These are phyloP conservation scores for Clarkia xantiana DNA, from an alignment of 345 rosid genomes.

Conservation along the genomic window DNA sequence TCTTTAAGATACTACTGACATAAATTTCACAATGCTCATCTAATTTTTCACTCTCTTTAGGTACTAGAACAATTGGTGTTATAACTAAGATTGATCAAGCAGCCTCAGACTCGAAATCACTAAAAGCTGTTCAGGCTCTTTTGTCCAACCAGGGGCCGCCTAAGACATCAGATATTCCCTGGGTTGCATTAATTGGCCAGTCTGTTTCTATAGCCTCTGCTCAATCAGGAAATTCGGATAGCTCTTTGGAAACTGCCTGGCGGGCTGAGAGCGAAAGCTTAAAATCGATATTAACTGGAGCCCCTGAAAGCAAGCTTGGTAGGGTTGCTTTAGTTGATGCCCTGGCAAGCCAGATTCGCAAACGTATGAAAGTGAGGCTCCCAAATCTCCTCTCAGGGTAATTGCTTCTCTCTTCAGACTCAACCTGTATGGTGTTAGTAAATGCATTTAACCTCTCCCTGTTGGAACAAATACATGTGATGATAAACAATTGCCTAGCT, in stretches of 20 bases:
- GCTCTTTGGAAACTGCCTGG: constrained; percentile 98
- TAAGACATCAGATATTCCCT: constrained; percentile 80
- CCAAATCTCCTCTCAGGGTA: constrained; percentile 96
- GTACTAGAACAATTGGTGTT: constrained; percentile 90
- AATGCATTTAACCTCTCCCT: no score
- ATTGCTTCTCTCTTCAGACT: constrained; percentile 8
- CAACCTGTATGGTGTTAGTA: no score
- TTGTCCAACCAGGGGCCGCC: constrained; percentile 85
- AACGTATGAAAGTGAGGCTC: constrained; percentile 83
- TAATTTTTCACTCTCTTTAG: constrained; percentile 21
- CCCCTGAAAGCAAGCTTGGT: constrained; percentile 88
- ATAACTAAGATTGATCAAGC: constrained; percentile 94
- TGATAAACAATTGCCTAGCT: no score
- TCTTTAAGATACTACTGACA: not conserved
- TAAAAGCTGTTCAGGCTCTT: constrained; percentile 93
- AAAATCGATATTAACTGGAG: constrained; percentile 65
- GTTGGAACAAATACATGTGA: no score
- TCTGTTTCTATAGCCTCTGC: constrained; percentile 85
- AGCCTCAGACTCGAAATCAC: constrained; percentile 73
- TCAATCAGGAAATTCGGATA: constrained; percentile 67
- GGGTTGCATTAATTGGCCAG: constrained; percentile 98
- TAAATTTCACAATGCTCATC: not conserved
- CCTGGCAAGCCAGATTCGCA: constrained; percentile 84
- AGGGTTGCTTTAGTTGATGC: constrained; percentile 85
- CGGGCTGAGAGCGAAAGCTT: constrained; percentile 88